A percentile compares a stretch with the other conserved stretches of the same genome.
These are phyloP conservation scores for Trichoderma afroharzianum DNA, from an alignment of 2,329 filamentous ascomycete species.

Conservation along the genomic window DNA sequence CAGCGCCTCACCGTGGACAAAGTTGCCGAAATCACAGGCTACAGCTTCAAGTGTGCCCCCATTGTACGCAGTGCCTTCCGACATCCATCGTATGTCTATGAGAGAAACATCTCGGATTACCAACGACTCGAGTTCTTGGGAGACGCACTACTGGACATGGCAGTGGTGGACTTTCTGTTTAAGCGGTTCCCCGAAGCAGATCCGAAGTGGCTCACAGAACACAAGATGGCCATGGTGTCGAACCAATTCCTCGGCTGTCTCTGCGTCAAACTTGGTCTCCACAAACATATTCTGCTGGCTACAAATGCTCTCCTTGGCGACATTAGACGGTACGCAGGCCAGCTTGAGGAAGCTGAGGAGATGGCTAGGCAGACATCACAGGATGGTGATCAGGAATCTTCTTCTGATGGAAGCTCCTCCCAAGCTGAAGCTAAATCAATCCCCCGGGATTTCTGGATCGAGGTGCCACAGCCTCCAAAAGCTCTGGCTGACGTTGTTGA, in stretches of 20 bases:
- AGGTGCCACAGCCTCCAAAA: constrained; percentile 64
- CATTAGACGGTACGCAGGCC: constrained; percentile 53
- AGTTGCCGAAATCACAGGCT: constrained; percentile 55
- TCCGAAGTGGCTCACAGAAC: constrained; percentile 95
- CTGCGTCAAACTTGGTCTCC: constrained; percentile 72
- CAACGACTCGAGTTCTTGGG: constrained; percentile 91
- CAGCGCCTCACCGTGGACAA: constrained; percentile 66
- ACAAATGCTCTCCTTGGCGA: constrained; percentile 38
- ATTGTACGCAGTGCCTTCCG: constrained; percentile 81
- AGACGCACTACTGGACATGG: constrained; percentile 84
- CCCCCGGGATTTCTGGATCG: constrained; percentile 63
- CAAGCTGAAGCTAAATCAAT: neutral
- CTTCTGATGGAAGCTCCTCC: neutral
- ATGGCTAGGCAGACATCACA: constrained; percentile 29
- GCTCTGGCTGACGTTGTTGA: constrained; percentile 82
- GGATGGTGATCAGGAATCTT: constrained; percentile 11
- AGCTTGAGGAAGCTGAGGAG: constrained; percentile 51
- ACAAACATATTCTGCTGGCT: constrained; percentile 65
- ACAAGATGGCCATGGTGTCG: constrained; percentile 99
- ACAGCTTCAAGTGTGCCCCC: constrained; percentile 68
- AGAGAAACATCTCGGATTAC: constrained; percentile 74
- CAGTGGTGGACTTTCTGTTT: constrained; percentile 78
- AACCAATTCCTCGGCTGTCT: constrained; percentile 90
- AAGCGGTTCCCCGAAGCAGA: constrained; percentile 71
- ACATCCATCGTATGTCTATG: constrained; percentile 81